These are phyloP conservation scores for Drosera spatulata DNA, from an alignment of 179 eudicot genomes.

Conservation along the genomic window DNA sequence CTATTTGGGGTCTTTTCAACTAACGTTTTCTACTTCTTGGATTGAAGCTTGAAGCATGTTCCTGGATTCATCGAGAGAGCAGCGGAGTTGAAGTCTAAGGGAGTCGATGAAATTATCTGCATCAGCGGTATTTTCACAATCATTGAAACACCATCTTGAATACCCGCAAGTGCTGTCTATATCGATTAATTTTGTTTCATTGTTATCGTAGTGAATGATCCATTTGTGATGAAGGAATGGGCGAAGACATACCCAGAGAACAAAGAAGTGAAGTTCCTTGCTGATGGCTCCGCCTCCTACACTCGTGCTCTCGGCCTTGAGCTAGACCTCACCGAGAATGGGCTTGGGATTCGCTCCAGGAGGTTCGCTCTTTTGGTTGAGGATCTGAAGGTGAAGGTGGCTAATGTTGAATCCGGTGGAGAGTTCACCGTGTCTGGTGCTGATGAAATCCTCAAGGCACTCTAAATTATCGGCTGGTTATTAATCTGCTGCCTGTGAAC, in stretches of 20 bases:
- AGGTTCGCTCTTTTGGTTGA: slow-evolving; percentile 71
- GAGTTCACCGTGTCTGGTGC: slow-evolving; percentile 39
- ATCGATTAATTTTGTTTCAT: not conserved
- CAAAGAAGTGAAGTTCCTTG: slow-evolving; percentile 77
- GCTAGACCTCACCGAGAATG: slow-evolving; percentile 67
- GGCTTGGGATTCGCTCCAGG: slow-evolving; percentile 61
- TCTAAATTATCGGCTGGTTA: slow-evolving; percentile 11
- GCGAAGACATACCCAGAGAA: slow-evolving; percentile 80
- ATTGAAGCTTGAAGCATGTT: too few species aligned
- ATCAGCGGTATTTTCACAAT: slow-evolving; percentile 27
- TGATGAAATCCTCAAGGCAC: slow-evolving; percentile 76
- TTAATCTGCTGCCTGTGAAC: too few species aligned
- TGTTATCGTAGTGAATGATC: slow-evolving; percentile 62
- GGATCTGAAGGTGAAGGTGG: slow-evolving; percentile 1
- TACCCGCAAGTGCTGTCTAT: too few species aligned
- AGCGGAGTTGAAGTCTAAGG: slow-evolving; percentile 77
- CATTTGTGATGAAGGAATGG: slow-evolving; percentile 98
- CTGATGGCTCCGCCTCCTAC: slow-evolving; percentile 67
- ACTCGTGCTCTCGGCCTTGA: slow-evolving; percentile 75
- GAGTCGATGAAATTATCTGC: slow-evolving; percentile 65
- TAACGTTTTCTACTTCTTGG: too few species aligned
- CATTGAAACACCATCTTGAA: too few species aligned
- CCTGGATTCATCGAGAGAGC: slow-evolving; percentile 9
- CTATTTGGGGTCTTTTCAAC: too few species aligned
- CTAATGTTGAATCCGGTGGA: too few species aligned